Evolutionary conservation across 345 rosid species (phyloP), one percentile per base, ranked within the genome.

Genomic region (Theobroma cacao): DNA sequence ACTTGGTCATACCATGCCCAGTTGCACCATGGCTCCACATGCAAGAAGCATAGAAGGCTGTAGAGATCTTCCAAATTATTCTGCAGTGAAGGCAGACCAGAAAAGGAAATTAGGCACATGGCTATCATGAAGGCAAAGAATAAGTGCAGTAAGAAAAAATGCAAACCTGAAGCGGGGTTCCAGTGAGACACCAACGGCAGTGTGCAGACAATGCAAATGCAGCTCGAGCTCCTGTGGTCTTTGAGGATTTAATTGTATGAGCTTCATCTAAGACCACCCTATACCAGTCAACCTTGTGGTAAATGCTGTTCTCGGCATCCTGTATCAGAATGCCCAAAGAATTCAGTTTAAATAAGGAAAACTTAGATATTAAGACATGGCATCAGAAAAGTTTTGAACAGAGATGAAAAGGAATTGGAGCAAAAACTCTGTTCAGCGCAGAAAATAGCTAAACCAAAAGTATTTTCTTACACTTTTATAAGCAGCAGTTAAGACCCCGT

Each of bases 201-300:
- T 92, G 89, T 6, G 92, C 81, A 28, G 89, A 80, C 82, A 90
- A 78, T 17, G 62, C 72, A 75, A 84, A 90, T 0, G 91, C 80
- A 61, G 94, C 87, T 76, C 79, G 87, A 82, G 94, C 93, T 80
- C 73, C 85, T 77, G 72, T 61, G 14, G 89, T 82, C 83, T 71
- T 92, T 80, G 85, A 87, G 59, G 89, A 80, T 79, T 90, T 92
- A 55, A 92, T 92, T 3, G 88, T 85, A 79, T 89, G 97, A 75
- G 94, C 91, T 86, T 92, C 94, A 84, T 92, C 94, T 76, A 92
- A 85, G 26, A 87, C 90, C 75, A 92, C 86, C 83, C 93, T 86
- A 34, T 80, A 85, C 94, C 97, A 92, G 31, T 88, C 90, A 43
- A 92, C 85, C 74, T 40, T 78, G 68, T 92, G 89, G 84, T 71